Conservation (phyloP, 208 protist species). For the Acanthamoeba triangularis region DNA sequence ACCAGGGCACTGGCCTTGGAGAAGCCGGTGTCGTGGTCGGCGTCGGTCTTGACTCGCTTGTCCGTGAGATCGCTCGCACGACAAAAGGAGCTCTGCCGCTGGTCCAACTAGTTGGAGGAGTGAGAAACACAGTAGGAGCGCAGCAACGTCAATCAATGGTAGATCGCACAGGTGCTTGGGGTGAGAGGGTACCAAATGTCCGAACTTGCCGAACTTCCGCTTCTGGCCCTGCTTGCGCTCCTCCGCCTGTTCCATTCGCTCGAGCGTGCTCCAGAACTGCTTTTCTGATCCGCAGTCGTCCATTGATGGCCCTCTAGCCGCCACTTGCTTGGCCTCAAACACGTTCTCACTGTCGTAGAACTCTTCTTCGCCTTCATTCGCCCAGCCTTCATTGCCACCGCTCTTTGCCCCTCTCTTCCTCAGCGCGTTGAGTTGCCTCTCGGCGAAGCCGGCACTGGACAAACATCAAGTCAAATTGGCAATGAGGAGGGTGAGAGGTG, state of each 20-base stretch:
- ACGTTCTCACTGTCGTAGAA: constrained; percentile 27
- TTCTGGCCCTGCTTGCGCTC: constrained; percentile 22
- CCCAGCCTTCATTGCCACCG: background rate
- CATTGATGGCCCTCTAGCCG: background rate
- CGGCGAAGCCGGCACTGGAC: background rate
- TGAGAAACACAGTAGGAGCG: too few relatives aligned
- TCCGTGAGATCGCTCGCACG: background rate
- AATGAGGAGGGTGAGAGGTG: background rate
- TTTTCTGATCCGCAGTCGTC: constrained; percentile 20
- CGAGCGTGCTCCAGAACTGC: constrained; percentile 55
- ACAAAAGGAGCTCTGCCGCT: background rate
- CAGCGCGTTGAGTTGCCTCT: constrained; percentile 1
- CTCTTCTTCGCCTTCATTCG: background rate
- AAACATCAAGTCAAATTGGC: background rate
- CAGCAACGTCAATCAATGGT: too few relatives aligned
- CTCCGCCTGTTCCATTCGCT: background rate
- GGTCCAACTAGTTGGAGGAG: background rate
- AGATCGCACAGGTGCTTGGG: background rate
- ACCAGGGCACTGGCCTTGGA: background rate
- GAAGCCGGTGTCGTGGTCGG: background rate
- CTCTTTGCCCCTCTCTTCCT: background rate
- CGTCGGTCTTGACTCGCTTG: background rate
- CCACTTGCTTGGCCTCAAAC: background rate
- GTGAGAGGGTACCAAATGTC: background rate
- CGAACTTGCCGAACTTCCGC: constrained; percentile 55